Evolutionary conservation across 2,329 filamentous ascomycete genomes (phyloP), one percentile per base, ranked within the genome.

Genomic region (Knufia petricola): DNA sequence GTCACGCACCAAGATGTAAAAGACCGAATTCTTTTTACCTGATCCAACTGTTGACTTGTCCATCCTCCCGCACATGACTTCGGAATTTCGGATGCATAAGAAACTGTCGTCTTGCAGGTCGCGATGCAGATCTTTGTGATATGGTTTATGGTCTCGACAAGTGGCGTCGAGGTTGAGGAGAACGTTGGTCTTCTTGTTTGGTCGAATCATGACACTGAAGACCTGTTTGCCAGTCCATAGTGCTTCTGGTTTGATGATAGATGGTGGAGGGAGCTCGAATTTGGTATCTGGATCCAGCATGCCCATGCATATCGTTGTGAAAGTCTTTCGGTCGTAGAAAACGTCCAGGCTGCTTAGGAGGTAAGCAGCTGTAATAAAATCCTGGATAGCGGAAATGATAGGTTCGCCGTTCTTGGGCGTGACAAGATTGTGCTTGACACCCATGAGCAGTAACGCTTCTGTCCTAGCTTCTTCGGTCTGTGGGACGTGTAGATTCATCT

Each of bases 401-500:
- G 92, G 92, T 59, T 95, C 90, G 63, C 92, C 92, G 68, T 96
- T 96, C 67, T 95, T 95, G 1, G 92, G 92, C 0, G 92, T 98
- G 2, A 85, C 85, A 50, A 98, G 68, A 64, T 98, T 98, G 72
- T 96, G 82, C 69, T 95, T 95, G 49, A 98, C 89, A 36, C 92
- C 92, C 92, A 98, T 98, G 41, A 98, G 71, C 57, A 90, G 88
- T 60, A 94, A 94, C 0, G 92, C 92, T 67, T 98, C 92, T 2
- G 90, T 87, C 50, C 92, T 79, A 9, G 92, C 90, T 67, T 98
- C 92, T 69, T 98, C 92, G 0, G 92, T 96, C 64, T 98, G 92
- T 1, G 92, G 92, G 13, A 98, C 89, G 67, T 98, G 92, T 41
- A 98, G 69, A 60, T 98, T 98, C 92, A 98, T 98, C 66, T 98